Evolutionary conservation across 1,139 yeast genomes (phyloP).

Genomic region (Saccharomycopsis phalli): DNA sequence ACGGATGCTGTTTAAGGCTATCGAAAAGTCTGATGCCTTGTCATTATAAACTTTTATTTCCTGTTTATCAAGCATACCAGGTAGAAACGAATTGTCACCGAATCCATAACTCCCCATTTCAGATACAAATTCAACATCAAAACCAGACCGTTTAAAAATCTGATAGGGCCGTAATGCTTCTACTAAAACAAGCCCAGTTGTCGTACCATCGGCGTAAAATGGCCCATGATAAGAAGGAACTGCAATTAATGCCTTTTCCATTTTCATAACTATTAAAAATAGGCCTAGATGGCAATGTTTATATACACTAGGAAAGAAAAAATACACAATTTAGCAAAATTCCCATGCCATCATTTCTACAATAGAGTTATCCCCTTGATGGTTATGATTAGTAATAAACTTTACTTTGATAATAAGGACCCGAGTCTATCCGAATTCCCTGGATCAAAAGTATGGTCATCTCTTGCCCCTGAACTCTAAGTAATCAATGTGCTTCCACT

Average conservation of each 20-base stretch:
- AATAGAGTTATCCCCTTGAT: too few species aligned
- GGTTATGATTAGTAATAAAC: too few species aligned
- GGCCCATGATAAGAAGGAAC: conserved; percentile 40
- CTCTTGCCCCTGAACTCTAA: too few species aligned
- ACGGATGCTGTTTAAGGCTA: conserved; percentile 30
- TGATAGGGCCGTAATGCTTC: conserved; percentile 54
- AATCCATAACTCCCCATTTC: conserved; percentile 48
- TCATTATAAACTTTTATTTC: conserved; percentile 35
- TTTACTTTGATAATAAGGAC: too few species aligned
- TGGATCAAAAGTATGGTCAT: too few species aligned
- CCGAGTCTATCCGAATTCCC: too few species aligned
- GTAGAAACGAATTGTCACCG: conserved; percentile 43
- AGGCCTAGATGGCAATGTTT: too few species aligned
- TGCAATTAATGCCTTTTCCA: conserved; percentile 39
- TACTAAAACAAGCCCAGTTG: conserved; percentile 46
- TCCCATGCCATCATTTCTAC: too few species aligned
- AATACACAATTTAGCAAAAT: too few species aligned
- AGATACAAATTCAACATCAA: conserved; percentile 45
- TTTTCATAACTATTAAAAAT: too few species aligned
- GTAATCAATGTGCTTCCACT: too few species aligned
- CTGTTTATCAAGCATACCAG: conserved; percentile 36
- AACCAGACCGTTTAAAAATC: conserved; percentile 38
- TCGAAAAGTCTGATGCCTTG: conserved; percentile 32
- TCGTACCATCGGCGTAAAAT: conserved; percentile 48
- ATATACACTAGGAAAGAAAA: too few species aligned